Evolutionary conservation across 2,329 filamentous ascomycete genomes (phyloP).

Genomic region (Bipolaris cookei): DNA sequence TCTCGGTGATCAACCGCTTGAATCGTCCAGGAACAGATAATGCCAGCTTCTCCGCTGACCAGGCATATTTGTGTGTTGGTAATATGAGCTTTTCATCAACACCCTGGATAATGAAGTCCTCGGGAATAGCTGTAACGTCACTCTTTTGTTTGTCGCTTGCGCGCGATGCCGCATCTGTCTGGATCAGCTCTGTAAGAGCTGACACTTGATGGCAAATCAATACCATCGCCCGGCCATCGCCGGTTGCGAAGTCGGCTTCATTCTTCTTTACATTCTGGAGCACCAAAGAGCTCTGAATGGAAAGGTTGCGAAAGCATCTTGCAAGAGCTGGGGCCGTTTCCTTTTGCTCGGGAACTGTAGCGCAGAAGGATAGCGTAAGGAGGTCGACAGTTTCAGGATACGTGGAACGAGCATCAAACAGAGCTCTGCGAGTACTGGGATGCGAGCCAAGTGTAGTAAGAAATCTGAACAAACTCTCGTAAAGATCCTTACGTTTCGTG

Average conservation of each 20-base stretch:
- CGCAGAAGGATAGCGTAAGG: conserved; percentile 42
- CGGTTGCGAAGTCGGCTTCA: conserved; percentile 25
- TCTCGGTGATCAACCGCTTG: conserved; percentile 52
- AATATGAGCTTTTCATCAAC: conserved; percentile 50
- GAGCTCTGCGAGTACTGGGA: conserved; percentile 33
- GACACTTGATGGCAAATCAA: conserved; percentile 44
- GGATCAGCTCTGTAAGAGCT: conserved; percentile 34
- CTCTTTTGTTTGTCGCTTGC: background rate
- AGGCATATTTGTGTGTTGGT: conserved; percentile 27
- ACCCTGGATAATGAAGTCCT: conserved; percentile 33
- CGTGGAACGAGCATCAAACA: conserved; percentile 45
- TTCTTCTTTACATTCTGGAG: conserved; percentile 28
- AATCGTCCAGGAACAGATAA: conserved; percentile 51
- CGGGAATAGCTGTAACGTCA: background rate
- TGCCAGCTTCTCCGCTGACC: conserved; percentile 12
- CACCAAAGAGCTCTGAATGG: conserved; percentile 29
- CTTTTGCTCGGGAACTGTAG: background rate
- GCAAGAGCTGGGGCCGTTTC: conserved; percentile 33
- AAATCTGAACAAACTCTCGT: conserved; percentile 51
- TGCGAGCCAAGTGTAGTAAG: conserved; percentile 44
- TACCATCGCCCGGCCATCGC: conserved; percentile 41
- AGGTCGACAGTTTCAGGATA: conserved; percentile 48
- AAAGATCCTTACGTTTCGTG: conserved; percentile 43
- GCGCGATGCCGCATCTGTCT: conserved; percentile 1
- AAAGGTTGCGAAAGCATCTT: conserved; percentile 35